Base-by-base conservation (phyloP, 176 grass and related monocot genomes). In the Dendrocalamus sinicus region DNA sequence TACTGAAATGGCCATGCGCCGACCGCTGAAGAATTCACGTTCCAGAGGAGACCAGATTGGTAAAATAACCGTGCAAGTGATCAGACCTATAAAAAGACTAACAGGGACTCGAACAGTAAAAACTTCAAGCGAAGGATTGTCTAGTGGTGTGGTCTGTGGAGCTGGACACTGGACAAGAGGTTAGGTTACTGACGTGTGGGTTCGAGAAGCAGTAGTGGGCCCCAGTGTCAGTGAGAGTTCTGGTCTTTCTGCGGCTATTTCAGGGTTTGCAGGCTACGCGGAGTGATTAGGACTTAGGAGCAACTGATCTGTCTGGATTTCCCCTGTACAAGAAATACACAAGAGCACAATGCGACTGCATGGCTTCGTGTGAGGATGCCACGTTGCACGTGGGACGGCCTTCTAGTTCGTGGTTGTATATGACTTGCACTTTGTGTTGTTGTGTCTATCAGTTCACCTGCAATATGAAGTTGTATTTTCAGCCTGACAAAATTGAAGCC, bases 131-230 rank as follows among this genome's bases (percentile, higher is more conserved):
- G 1, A 8, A 15, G 74, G 40, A 54, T 72, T 79, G 79, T 87
- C 84, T 74, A 30, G 84, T 80, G 24, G 78, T 44, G 39, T n/a
- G n/a, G n/a, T n/a, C n/a, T n/a, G n/a, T 35, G 13, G 26, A 84
- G 81, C 45, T 26, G 70, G 57, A 17, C 13, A 19, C 16, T 14
- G 10, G 63, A n/a, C 46, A 85, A 19, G 14, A 11, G 47, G 47
- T 39, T 30, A 11, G 47, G 47, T 28, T 30, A 26, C 79, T 79
- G 79, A 79, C 12, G 41, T 16, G 30, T 67, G 84, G 80, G 68
- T 12, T 67, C 28, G 2, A 0, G 0, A 1, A 12, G 4, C 3
- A 5, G 19, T 12, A 0, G 15, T 17, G 12, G 67, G 10, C 47
- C 37, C 45, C 0, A 0, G 0, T 89, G 67, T 84, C 67, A 83